Base-by-base conservation (phyloP, 306 rosid species). In the Prunus campanulata region DNA sequence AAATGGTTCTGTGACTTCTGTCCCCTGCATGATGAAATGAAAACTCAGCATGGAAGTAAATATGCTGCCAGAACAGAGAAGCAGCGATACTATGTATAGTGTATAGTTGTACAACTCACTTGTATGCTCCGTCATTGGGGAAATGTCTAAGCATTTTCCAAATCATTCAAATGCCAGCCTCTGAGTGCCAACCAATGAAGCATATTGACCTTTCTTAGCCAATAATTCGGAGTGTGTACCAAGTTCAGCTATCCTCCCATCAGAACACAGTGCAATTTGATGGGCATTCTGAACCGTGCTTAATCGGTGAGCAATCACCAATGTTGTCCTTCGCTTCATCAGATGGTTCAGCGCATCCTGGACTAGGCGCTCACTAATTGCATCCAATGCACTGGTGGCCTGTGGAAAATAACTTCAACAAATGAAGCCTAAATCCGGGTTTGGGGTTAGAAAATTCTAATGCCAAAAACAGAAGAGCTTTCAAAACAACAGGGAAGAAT, bases 311-410 rank as follows among this genome's bases (percentile, higher is more conserved):
- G 97, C 99, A 77, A 92, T 88, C 50, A 95, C 99, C 86, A 92
- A 79, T 3, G 97, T 95, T 27, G 97, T 95, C 81, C 98, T 88
- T 22, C 84, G 91, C 87, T 88, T 90, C 97, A 95, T 92, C 80
- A 90, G 82, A 79, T 77, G 96, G 71, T 87, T 87, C 63, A 90
- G 88, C 59, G 97, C 98, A 20, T 81, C 90, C 80, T 95, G 98
- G 76, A 95, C 97, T 77, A 90, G 85, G 64, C 96, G 91, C 85
- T 95, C 97, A 22, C 98, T 95, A 11, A 84, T 88, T 0, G 99
- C 88, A 81, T 95, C 99, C 72, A 95, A 78, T 18, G 97, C 96
- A 83, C 99, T 95, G 44, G 97, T 92, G 16, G 97, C 99, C 99
- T 92, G 87, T 77, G 52, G 68, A 42, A 77, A 48, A 83, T 51